Evolutionary conservation across 2,329 filamentous ascomycete species (phyloP).

Genomic region (Alternaria tenuissima): DNA sequence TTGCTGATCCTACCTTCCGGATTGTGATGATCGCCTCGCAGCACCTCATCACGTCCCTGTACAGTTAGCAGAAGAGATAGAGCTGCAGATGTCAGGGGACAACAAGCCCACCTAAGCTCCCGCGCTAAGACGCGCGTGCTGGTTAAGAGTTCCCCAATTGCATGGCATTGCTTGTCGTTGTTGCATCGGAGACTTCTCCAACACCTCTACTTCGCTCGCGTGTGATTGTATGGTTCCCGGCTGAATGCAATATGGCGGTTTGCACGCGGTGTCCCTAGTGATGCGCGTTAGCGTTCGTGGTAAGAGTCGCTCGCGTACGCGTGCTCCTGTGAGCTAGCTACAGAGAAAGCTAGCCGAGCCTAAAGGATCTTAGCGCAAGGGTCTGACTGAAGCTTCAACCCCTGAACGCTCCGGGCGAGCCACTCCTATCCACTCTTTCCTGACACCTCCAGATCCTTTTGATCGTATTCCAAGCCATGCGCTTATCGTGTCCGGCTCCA

Average conservation of each 20-base stretch:
- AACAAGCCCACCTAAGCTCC: slow-evolving; percentile 28
- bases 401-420: slow-evolving; percentile 17
- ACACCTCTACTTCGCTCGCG: background rate
- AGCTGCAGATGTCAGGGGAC: slow-evolving; percentile 25
- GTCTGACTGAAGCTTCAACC: slow-evolving; percentile 14
- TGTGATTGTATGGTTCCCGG: background rate
- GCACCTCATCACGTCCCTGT: slow-evolving; percentile 1
- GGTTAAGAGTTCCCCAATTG: slow-evolving; percentile 15
- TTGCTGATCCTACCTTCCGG: slow-evolving; percentile 6
- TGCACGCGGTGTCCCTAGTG: background rate
- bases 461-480: slow-evolving; percentile 24
- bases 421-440: slow-evolving; percentile 26
- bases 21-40: slow-evolving; percentile 1
- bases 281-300: slow-evolving; percentile 13
- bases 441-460: slow-evolving; percentile 25
- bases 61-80: slow-evolving; percentile 12
- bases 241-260: background rate
- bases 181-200: background rate
- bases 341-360: slow-evolving; percentile 14
- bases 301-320: slow-evolving; percentile 13
- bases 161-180: slow-evolving; percentile 39
- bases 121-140: slow-evolving; percentile 25
- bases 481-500: slow-evolving; percentile 24
- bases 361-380: slow-evolving; percentile 24
- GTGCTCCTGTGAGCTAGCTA: slow-evolving; percentile 16